phyloP scores from a whole-genome alignment of 1,139 yeast genomes.

The Hansenula anomala region DNA sequence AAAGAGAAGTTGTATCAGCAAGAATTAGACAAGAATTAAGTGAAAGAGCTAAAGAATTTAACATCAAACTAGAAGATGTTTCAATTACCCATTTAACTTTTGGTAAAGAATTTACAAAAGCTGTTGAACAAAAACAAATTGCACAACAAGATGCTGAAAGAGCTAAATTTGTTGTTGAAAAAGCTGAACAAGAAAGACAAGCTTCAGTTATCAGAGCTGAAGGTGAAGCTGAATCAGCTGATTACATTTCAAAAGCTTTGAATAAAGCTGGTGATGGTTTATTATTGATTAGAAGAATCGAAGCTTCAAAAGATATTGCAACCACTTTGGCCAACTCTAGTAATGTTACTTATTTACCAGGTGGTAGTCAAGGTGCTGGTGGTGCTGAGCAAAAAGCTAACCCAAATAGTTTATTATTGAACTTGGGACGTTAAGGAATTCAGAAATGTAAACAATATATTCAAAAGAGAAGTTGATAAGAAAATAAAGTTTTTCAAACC shows the following conservation, averaged over 20 bases:
- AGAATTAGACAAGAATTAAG: constrained; percentile 85
- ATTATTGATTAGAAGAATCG: constrained; percentile 88
- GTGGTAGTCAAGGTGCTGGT: constrained; percentile 27
- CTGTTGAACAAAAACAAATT: constrained; percentile 97
- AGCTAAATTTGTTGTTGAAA: constrained; percentile 89
- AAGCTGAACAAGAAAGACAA: constrained; percentile 96
- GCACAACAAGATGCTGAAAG: constrained; percentile 99
- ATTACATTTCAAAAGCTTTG: constrained; percentile 87
- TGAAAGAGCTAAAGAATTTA: constrained; percentile 81
- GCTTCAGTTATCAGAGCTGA: constrained; percentile 96
- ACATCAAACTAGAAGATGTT: constrained; percentile 91
- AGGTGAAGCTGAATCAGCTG: constrained; percentile 99
- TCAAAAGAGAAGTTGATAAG: no score
- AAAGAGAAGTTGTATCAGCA: constrained; percentile 91
- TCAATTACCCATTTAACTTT: constrained; percentile 98
- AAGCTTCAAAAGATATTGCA: constrained; percentile 96
- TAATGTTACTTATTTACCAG: constrained; percentile 89
- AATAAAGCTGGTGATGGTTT: constrained; percentile 96
- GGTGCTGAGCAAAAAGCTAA: constrained; percentile 23
- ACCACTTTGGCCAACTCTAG: constrained; percentile 76
- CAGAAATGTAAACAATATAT: no score
- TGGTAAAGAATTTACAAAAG: constrained; percentile 95
- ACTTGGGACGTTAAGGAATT: constrained; percentile 45
- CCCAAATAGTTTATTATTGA: constrained; percentile 46
- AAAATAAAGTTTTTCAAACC: no score